These are phyloP conservation scores for Isabelozyma rhagii DNA, from an alignment of 805 yeast species.

Conservation along the genomic window DNA sequence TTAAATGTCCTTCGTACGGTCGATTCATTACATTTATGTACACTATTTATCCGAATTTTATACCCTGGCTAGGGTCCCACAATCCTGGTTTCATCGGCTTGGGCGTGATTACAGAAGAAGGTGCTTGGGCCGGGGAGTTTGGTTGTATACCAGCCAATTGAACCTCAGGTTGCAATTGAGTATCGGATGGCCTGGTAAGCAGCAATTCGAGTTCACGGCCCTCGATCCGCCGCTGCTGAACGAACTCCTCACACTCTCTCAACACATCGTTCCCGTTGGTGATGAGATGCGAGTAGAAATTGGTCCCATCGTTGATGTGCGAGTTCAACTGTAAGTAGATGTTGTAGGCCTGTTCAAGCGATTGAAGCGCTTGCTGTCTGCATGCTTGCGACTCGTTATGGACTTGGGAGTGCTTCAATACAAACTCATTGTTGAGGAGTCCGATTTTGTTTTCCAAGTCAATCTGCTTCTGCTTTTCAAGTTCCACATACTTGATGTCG, in stretches of 20 bases:
- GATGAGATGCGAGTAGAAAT: constrained; percentile 65
- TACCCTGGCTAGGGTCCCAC: constrained; percentile 14
- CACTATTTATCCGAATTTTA: constrained; percentile 7
- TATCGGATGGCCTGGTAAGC: not conserved
- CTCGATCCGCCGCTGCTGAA: constrained; percentile 48
- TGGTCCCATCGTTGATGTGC: constrained; percentile 64
- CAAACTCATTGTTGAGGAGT: constrained; percentile 24
- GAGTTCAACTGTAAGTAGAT: constrained; percentile 54
- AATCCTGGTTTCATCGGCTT: constrained; percentile 1
- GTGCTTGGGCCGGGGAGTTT: not conserved
- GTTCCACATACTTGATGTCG: constrained; percentile 48
- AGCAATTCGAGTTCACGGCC: constrained; percentile 34
- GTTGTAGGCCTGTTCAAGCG: constrained; percentile 47
- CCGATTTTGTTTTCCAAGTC: constrained; percentile 38
- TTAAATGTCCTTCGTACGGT: no score
- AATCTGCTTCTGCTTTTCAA: constrained; percentile 27
- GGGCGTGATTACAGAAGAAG: not conserved
- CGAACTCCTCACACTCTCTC: constrained; percentile 49
- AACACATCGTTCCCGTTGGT: constrained; percentile 43
- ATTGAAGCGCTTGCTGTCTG: constrained; percentile 50
- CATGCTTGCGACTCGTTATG: constrained; percentile 21
- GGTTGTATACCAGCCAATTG: no score
- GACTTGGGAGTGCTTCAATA: constrained; percentile 11
- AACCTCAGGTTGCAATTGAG: no score
- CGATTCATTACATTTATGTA: not conserved